Percentiles rank a stretch among this genome's conserved stretches.
phyloP scores from a whole-genome alignment of 163 green algal genomes.

The Chlorella variabilis region DNA sequence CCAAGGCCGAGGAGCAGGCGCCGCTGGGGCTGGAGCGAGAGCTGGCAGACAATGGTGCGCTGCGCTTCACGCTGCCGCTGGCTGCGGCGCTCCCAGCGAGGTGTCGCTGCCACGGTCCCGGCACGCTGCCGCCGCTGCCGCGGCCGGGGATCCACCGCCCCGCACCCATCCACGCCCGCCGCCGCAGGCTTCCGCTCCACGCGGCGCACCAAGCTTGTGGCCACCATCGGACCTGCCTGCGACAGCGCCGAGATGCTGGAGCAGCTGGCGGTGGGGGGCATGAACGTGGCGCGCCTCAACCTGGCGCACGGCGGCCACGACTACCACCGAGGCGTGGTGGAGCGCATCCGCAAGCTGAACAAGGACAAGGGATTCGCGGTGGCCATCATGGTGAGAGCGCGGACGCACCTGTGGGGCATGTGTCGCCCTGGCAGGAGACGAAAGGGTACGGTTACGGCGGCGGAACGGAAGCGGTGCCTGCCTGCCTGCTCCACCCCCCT shows the following conservation, averaged over 20 bases:
- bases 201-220: conserved; percentile 84
- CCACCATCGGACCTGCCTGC: conserved; percentile 82
- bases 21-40: conserved; percentile 53
- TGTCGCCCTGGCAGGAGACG: no score
- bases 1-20: conserved; percentile 5
- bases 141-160: no score
- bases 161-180: no score
- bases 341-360: conserved; percentile 74
- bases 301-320: conserved; percentile 63
- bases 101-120: no score
- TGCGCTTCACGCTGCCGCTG: no score
- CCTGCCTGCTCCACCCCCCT: background rate
- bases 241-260: conserved; percentile 67
- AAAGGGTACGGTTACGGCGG: no score
- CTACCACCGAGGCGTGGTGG: conserved; percentile 73
- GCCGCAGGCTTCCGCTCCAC: conserved; percentile 68
- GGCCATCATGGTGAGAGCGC: conserved; percentile 60
- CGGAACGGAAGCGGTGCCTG: no score
- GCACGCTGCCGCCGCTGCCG: background rate
- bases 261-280: conserved; percentile 66
- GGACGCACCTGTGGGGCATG: background rate
- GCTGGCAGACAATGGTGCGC: conserved; percentile 55
- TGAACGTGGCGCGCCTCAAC: conserved; percentile 82
- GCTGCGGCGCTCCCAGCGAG: no score
- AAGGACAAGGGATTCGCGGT: conserved; percentile 68